Percentiles rank a stretch among this genome's conserved stretches.
These are phyloP conservation scores for Tolypocladium tundrense DNA, from an alignment of 2,329 filamentous ascomycete species.

Conservation along the genomic window DNA sequence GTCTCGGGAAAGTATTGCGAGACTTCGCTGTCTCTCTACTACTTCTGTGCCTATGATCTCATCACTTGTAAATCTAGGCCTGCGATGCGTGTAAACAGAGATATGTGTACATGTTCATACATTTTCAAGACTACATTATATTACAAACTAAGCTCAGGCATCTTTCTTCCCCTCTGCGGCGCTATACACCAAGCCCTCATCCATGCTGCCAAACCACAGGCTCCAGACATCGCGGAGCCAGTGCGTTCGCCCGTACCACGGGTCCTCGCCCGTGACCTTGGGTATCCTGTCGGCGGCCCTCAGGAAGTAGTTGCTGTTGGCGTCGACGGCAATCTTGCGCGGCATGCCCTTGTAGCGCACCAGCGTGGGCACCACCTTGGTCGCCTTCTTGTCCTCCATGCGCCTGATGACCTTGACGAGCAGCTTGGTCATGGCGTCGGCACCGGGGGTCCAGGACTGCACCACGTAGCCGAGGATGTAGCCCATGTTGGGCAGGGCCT, in stretches of 20 bases:
- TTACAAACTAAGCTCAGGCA: neutral
- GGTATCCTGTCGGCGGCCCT: conserved; percentile 25
- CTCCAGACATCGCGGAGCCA: conserved; percentile 19
- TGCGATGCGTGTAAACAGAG: too few relatives aligned
- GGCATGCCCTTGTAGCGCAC: conserved; percentile 13
- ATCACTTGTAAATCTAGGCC: too few relatives aligned
- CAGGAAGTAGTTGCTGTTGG: conserved; percentile 24
- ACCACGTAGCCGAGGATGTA: conserved; percentile 57
- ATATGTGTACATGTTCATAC: neutral
- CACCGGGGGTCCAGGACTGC: conserved; percentile 57
- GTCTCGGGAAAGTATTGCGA: too few relatives aligned
- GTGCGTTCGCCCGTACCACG: conserved; percentile 25
- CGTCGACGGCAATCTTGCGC: conserved; percentile 13
- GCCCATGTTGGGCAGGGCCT: conserved; percentile 53
- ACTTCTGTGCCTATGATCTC: too few relatives aligned
- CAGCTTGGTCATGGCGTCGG: conserved; percentile 39
- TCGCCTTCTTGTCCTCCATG: conserved; percentile 38
- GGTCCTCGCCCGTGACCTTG: conserved; percentile 20
- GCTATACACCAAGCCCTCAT: conserved; percentile 20
- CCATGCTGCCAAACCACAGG: conserved; percentile 18
- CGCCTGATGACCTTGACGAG: conserved; percentile 39
- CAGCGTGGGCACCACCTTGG: conserved; percentile 34
- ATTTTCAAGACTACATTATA: too few relatives aligned
- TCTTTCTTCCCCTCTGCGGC: conserved; percentile 20
- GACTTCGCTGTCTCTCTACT: too few relatives aligned